Base-by-base conservation (phyloP, 1,139 yeast species). In the Suhomyces kunorum region DNA sequence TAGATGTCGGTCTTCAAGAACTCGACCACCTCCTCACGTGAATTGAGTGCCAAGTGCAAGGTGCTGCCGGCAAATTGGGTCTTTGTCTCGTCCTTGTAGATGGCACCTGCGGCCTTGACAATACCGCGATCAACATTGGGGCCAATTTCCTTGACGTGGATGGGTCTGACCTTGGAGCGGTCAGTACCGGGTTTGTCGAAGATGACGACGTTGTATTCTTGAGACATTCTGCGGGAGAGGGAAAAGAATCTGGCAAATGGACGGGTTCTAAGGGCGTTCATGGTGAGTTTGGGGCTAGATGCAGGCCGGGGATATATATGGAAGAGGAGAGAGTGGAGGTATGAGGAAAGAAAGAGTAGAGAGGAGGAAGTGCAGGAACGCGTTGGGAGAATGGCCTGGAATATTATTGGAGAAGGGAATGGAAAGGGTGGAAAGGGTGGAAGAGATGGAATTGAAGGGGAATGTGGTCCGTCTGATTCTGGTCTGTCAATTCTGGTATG, bases 31-130 rank as follows among this genome's bases (percentile, higher is more conserved):
- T 82, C 85, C 45, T 82, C 82, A 51, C 72, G 79, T 36, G 78
- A 66, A 36, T 78, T 79, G 24, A 90, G 94, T 39, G 70, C 66
- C 37, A 86, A 54, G 45, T 81, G 83, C 56, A 80, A 71, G 15
- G 81, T 68, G 36, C 90, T 81, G 3, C 95, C 95, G 6, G 83
- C 86, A 60, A 86, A 81, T 46, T 76, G 67, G 32, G 84, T 73
- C 56, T 63, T 68, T 32, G 64, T 61, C 24, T 61, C 72, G 46
- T 75, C 80, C 19, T 66, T 70, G 63, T 64, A 81, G 42, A 81
- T 68, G 14, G 86, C 84, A 39, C 89, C 90, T 3, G 80, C 92
- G 41, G 80, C 71, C 28, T 78, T 77, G 42, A 86, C 68, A 22
- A 74, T 66, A 1, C 88, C 87, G 11, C 67, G 57, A 28, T 70